Evolutionary conservation across 495 filamentous ascomycete genomes (phyloP).

Genomic region (Cercophora sp.): DNA sequence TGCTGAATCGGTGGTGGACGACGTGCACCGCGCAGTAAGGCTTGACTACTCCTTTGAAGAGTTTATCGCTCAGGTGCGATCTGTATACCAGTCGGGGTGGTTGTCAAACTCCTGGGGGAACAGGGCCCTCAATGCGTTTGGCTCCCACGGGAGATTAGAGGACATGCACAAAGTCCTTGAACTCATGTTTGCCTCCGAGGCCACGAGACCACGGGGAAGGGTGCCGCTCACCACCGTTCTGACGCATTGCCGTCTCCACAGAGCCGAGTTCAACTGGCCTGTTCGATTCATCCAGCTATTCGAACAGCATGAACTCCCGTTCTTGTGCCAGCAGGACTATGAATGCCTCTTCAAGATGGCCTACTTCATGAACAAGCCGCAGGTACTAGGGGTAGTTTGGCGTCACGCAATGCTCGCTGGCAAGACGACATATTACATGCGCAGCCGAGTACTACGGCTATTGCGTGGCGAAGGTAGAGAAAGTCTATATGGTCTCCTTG

Average conservation of each 20-base stretch:
- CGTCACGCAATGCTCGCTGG: slow-evolving; percentile 28
- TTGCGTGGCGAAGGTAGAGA: too few relatives aligned
- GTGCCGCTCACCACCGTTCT: slow-evolving; percentile 37
- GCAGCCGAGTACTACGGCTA: too few relatives aligned
- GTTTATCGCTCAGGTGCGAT: slow-evolving; percentile 31
- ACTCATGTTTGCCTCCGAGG: slow-evolving; percentile 16
- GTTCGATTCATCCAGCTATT: slow-evolving; percentile 21
- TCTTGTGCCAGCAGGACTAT: background rate
- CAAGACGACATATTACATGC: too few relatives aligned
- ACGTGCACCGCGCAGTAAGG: slow-evolving; percentile 29
- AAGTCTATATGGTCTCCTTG: too few relatives aligned
- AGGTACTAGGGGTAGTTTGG: slow-evolving; percentile 35
- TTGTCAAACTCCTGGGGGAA: slow-evolving; percentile 28
- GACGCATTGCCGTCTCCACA: slow-evolving; percentile 24
- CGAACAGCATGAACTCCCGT: too few relatives aligned
- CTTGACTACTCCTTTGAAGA: slow-evolving; percentile 14
- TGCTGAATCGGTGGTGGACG: slow-evolving; percentile 28
- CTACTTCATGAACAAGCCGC: slow-evolving; percentile 25
- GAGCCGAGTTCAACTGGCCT: slow-evolving; percentile 13
- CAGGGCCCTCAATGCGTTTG: slow-evolving; percentile 29
- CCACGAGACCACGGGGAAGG: slow-evolving; percentile 11
- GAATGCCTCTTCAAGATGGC: slow-evolving; percentile 28
- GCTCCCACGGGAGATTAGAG: slow-evolving; percentile 21
- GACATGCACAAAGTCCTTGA: slow-evolving; percentile 24
- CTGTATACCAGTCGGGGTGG: slow-evolving; percentile 40